Evolutionary conservation across 345 rosid genomes (phyloP), one percentile per base, ranked within the genome.

Genomic region (Boechera divaricarpa): DNA sequence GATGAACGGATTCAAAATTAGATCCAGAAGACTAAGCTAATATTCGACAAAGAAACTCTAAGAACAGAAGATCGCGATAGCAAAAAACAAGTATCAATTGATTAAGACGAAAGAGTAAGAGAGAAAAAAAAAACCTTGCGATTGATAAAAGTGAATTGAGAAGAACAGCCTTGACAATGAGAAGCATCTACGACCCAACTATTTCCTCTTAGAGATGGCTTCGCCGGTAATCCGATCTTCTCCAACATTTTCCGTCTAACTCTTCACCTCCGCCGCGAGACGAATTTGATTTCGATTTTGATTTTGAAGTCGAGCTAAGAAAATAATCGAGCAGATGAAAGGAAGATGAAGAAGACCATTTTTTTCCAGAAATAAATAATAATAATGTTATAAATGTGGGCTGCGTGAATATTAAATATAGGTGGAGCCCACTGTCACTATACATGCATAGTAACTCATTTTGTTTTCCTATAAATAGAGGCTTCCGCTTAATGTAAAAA

Each of bases 141-240:
- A 86, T 92, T 92, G 88, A 95, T 91, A 89, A 95, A 91, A 82
- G 90, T 87, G 79, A 95, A 95, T 66, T 82, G 98, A 58, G 93
- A 91, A 62, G 97, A 82, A 77, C 99, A 95, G 65, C 97, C 98
- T 82, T 93, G 99, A 82, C 99, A 95, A 77, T 95, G 93, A 31
- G 99, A 74, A 48, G 94, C 91, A 60, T 92, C 99, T 1, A 83
- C 89, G 18, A 88, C 99, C 97, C 99, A 92, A 75, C 31, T 82
- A 49, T 35, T 91, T 73, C 98, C 97, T 57, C 98, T 84, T 45
- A 80, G 52, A 29, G 99, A 91, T 10, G 98, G 98, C 81, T 86
- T 95, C 76, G 91, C 82, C 21, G 99, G 97, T 77, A 92, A 84
- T 21, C 99, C 91, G 74, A 91, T 91, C 88, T 92, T 95, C 88